Evolutionary conservation across 2,329 filamentous ascomycete genomes (phyloP).

Genomic region (Sporothrix pseudoabietina): DNA sequence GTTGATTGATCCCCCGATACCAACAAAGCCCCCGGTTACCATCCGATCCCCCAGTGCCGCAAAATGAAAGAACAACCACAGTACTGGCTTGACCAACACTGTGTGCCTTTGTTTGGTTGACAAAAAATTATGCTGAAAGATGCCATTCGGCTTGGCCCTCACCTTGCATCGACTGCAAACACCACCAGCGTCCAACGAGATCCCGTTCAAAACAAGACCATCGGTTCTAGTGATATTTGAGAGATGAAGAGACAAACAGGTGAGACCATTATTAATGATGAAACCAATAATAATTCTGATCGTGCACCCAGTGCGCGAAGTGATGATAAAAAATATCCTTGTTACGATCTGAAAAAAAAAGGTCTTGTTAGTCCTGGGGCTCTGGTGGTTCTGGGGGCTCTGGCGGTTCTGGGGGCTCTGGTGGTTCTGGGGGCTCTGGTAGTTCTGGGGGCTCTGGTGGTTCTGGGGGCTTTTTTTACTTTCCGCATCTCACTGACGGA

Average conservation of each 20-base stretch:
- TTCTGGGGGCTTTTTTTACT: slow-evolving; percentile 3
- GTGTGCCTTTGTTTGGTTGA: background rate
- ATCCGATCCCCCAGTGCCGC: slow-evolving; percentile 7
- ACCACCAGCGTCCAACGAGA: background rate
- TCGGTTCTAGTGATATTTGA: background rate
- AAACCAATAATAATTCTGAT: background rate
- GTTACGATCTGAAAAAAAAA: slow-evolving; percentile 3
- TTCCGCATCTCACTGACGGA: slow-evolving; percentile 10
- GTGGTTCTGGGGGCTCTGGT: background rate
- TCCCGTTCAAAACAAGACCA: slow-evolving; percentile 12
- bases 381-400: background rate
- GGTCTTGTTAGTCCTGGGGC: background rate
- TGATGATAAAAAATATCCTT: background rate
- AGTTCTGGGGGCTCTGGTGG: background rate
- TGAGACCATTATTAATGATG: slow-evolving; percentile 1
- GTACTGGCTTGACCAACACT: slow-evolving; percentile 11
- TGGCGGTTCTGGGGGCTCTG: background rate
- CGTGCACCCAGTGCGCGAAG: too few relatives aligned
- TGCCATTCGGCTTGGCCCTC: too few relatives aligned
- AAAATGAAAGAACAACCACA: background rate
- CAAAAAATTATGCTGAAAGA: background rate
- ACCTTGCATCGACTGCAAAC: slow-evolving; percentile 11
- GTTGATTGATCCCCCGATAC: background rate
- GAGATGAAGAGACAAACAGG: slow-evolving; percentile 1
- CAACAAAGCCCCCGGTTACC: background rate